Evolutionary conservation across 495 filamentous ascomycete species (phyloP).

Genomic region (Podospora pseudopauciseta): DNA sequence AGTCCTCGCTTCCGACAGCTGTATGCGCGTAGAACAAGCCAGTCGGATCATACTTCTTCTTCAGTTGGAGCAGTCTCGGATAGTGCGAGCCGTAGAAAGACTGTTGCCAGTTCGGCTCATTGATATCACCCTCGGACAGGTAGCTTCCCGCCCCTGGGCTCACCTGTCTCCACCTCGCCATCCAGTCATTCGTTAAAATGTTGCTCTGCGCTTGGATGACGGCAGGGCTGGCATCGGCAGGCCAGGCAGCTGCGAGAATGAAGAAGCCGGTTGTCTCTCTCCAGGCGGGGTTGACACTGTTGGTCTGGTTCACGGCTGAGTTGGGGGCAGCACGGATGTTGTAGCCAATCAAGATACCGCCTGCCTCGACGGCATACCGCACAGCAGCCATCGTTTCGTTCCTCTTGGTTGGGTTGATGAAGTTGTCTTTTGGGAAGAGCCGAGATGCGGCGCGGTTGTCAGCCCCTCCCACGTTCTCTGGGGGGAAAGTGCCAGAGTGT

Average conservation of each 20-base stretch:
- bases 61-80: constrained; percentile 45
- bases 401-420: constrained; percentile 31
- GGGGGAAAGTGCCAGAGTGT: constrained; percentile 45
- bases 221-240: constrained; percentile 35
- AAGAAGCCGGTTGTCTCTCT: constrained; percentile 44
- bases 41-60: constrained; percentile 53
- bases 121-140: constrained; percentile 50
- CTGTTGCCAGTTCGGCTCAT: constrained; percentile 58
- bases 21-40: constrained; percentile 54
- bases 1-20: constrained; percentile 53
- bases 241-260: constrained; percentile 44
- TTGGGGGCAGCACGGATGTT: constrained; percentile 46
- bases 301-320: constrained; percentile 34
- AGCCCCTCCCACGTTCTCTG: constrained; percentile 43
- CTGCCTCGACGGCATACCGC: constrained; percentile 41
- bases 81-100: constrained; percentile 57
- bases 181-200: constrained; percentile 52
- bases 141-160: constrained; percentile 44
- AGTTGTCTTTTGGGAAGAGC: constrained; percentile 52
- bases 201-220: constrained; percentile 39
- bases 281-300: constrained; percentile 49
- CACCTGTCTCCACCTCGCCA: constrained; percentile 38
- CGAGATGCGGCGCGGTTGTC: constrained; percentile 43
- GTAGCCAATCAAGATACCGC: constrained; percentile 46
- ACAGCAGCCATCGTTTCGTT: constrained; percentile 46